Base-by-base conservation (phyloP, 208 protist species). In the Endotrypanum monterogeii region DNA sequence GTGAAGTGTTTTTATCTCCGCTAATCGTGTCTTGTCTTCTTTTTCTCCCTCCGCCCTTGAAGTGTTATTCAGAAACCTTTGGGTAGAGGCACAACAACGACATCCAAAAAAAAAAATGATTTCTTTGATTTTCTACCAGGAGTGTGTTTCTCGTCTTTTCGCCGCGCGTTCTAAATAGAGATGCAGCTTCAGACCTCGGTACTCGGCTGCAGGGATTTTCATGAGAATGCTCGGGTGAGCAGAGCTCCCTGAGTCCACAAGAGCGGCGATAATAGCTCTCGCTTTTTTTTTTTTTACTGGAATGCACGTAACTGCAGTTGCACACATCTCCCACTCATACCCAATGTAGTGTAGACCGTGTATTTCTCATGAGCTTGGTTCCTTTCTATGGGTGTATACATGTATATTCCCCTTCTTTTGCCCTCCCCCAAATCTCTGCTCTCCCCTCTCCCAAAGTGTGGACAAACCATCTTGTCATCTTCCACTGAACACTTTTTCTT, bases 141-240 rank as follows among this genome's bases (percentile, higher is more conserved):
- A 30, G 50, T 35, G 35, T 52, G 65, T 61, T 77, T 48, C 32
- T 77, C 71, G 9, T 23, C 1, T 23, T 8, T 5, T 54, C 48
- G 41, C 44, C 25, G 48, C n/a, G 20, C 50, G 46, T 67, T 48
- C 23, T 30, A n/a, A 61, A 52, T 73, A 16, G 61, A n/a, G 61
- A n/a, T 75, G 39, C 68, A 74, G 25, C 32, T 66, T 73, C 56
- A 18, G n/a, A 69, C 28, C n/a, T 14, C 41, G 32, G 52, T 23
- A 11, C 30, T 54, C 37, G 25, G 16, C 7, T 44, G 66, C 30
- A 35, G 55, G 30, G 58, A 7, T 28, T 7, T 57, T 54, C 52
- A n/a, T 60, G 32, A 74, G 50, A 62, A 8, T 50, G 51, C 79
- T 8, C 50, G 51, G 50, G 18, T 73, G 28, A 32, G 9, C 41